A percentile compares a stretch with the other conserved stretches of the same genome.
These are phyloP conservation scores for Mariannaea elegans DNA, from an alignment of 2,329 filamentous ascomycete genomes.

Conservation along the genomic window DNA sequence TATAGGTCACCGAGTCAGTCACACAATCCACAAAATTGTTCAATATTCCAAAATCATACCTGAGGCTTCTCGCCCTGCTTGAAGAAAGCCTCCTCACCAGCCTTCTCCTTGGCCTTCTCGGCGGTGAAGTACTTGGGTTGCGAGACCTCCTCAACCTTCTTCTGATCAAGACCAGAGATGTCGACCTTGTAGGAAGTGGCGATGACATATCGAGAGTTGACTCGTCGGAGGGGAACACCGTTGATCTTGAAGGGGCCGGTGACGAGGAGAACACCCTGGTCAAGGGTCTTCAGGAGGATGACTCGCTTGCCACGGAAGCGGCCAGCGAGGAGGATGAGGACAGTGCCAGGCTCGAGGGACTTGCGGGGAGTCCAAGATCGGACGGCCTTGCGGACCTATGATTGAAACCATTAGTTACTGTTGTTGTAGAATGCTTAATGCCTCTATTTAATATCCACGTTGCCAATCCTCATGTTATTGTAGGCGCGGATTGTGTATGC, in stretches of 20 bases:
- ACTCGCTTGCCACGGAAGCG: slow-evolving; percentile 99
- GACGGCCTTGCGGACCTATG: slow-evolving; percentile 91
- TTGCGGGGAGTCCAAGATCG: slow-evolving; percentile 87
- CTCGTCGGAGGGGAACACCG: slow-evolving; percentile 94
- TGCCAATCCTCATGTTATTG: slow-evolving; percentile 28
- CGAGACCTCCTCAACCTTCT: slow-evolving; percentile 84
- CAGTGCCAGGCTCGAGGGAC: slow-evolving; percentile 90
- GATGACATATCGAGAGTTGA: slow-evolving; percentile 94
- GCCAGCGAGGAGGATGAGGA: slow-evolving; percentile 98
- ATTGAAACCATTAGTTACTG: slow-evolving; percentile 43
- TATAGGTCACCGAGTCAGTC: slow-evolving; percentile 54
- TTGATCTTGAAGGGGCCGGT: slow-evolving; percentile 99
- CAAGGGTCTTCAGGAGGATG: slow-evolving; percentile 96
- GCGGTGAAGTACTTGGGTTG: slow-evolving; percentile 92
- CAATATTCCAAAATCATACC: slow-evolving; percentile 64
- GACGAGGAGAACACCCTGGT: slow-evolving; percentile 97
- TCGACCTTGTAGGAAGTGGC: slow-evolving; percentile 88
- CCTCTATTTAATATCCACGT: slow-evolving; percentile 13
- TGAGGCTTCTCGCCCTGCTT: slow-evolving; percentile 98
- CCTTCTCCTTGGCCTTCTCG: slow-evolving; percentile 96
- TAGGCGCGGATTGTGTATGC: slow-evolving; percentile 23
- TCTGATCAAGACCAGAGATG: slow-evolving; percentile 84
- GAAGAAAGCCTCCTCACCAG: slow-evolving; percentile 98
- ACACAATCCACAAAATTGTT: slow-evolving; percentile 9
- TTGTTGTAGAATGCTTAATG: slow-evolving; percentile 12